Evolutionary conservation across 2,329 filamentous ascomycete species (phyloP), one percentile per base, ranked within the genome.

Genomic region (Claviceps paspali): DNA sequence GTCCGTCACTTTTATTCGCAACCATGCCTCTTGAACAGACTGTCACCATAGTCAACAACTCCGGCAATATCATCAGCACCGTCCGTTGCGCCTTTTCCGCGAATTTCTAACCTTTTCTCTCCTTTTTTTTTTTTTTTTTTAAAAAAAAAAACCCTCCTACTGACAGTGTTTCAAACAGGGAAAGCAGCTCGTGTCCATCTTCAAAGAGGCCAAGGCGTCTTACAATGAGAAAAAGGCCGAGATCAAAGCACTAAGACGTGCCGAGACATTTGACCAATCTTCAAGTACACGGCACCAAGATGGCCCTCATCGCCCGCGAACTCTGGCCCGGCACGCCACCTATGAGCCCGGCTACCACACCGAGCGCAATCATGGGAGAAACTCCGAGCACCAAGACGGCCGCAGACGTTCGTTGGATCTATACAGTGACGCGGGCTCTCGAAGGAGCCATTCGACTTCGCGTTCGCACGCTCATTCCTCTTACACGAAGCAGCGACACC

Each of bases 181-280:
- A 52, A 94, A 92, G 62, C 83, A 94, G 49, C 67, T 96, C 18
- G 73, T 92, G 52, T 79, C 77, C 54, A 80, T 95, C 52, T 92
- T 93, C 68, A 93, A 85, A 56, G 86, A 95, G 55, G 88, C 87
- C 45, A 85, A 84, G 54, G 76, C 79, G 38, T 82, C 83, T 41
- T 96, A 96, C 60, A 72, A 79, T 40, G 84, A 93, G 52, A 83
- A 83, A 53, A 94, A 92, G 57, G 80, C 83, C 6, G 76, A 86
- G 47, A 70, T 94, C 49, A 77, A 76, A 54, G 75, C 79, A 15
- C 48, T 66, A 31, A 72, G 76, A 49, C 76, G 79, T 50, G 68
- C 79, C 38, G 70, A 78, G 44, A 79, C 68, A 3, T 69, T 65
- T 43, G 63, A 70, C 40, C 53, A 40, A 32, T 47, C 43, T 9